Evolutionary conservation across 2,329 filamentous ascomycete species (phyloP).

Genomic region (Aspergillus tamarii): DNA sequence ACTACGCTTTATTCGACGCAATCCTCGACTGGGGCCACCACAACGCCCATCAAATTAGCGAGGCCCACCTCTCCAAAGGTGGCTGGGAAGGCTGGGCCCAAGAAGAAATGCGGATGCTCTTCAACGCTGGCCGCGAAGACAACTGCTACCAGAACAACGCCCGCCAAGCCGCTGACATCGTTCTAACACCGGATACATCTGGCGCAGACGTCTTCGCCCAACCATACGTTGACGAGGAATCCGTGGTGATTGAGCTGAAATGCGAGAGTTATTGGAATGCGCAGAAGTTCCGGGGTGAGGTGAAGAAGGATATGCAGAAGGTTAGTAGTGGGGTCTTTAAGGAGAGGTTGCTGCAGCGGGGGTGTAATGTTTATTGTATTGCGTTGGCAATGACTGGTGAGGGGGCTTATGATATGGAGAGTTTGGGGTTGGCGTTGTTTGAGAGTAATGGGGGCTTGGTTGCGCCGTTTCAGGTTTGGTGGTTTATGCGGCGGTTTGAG

Average conservation of each 20-base stretch:
- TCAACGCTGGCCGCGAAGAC: slow-evolving; percentile 2
- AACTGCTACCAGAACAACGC: neutral
- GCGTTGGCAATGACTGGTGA: neutral
- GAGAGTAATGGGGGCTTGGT: neutral
- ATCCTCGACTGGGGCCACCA: neutral
- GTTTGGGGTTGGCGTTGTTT: neutral
- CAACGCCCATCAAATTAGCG: neutral
- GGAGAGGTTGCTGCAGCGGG: neutral
- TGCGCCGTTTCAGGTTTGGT: neutral
- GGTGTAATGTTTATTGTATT: neutral
- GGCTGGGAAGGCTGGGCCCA: neutral
- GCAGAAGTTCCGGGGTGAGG: neutral
- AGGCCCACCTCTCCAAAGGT: neutral
- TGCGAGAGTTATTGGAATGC: neutral
- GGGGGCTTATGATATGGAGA: neutral
- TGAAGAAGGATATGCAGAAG: neutral
- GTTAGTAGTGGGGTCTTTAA: neutral
- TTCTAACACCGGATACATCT: neutral
- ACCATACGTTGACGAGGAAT: neutral
- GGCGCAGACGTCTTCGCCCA: neutral
- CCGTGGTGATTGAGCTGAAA: neutral
- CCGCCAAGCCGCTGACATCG: neutral
- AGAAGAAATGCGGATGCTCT: neutral
- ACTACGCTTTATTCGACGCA: neutral
- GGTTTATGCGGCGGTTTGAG: neutral